Percentiles rank a stretch among this genome's conserved stretches.
phyloP scores from a whole-genome alignment of 2,329 filamentous ascomycete genomes.

The Neobulgaria alba region DNA sequence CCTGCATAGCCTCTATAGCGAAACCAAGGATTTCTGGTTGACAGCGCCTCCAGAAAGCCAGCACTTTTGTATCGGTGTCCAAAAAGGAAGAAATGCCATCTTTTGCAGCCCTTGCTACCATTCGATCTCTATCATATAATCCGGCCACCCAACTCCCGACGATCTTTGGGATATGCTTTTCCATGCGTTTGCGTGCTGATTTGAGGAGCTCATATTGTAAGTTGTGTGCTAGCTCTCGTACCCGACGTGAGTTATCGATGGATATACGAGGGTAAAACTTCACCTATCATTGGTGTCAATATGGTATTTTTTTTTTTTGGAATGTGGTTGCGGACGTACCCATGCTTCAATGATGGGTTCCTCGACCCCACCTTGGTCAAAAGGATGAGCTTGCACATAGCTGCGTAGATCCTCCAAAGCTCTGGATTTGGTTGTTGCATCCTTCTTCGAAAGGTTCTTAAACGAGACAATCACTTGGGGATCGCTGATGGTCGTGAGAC shows the following conservation, averaged over 20 bases:
- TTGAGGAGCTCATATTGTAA: conserved; percentile 57
- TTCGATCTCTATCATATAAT: conserved; percentile 75
- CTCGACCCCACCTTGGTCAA: conserved; percentile 56
- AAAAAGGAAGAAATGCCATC: conserved; percentile 72
- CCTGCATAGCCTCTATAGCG: conserved; percentile 69
- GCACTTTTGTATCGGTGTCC: conserved; percentile 68
- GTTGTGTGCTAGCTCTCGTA: conserved; percentile 76
- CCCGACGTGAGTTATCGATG: conserved; percentile 80
- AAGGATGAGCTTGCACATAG: conserved; percentile 48
- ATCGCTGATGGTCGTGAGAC: conserved; percentile 69
- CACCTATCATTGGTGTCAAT: no score
- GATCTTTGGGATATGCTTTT: conserved; percentile 65
- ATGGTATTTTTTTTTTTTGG: no score
- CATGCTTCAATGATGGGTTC: conserved; percentile 81
- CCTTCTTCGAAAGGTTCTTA: conserved; percentile 88
- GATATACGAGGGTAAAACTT: conserved; percentile 81
- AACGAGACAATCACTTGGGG: conserved; percentile 80
- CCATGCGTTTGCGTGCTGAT: conserved; percentile 71
- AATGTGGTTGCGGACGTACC: no score
- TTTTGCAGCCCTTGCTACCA: conserved; percentile 65
- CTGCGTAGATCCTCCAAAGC: conserved; percentile 76
- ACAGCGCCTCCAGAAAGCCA: conserved; percentile 71
- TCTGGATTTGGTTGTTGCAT: conserved; percentile 84
- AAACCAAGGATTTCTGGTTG: conserved; percentile 75
- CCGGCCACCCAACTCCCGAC: conserved; percentile 89